Evolutionary conservation across 140 eudicot species (phyloP), one percentile per base, ranked within the genome.

Genomic region (Cichorium intybus): DNA sequence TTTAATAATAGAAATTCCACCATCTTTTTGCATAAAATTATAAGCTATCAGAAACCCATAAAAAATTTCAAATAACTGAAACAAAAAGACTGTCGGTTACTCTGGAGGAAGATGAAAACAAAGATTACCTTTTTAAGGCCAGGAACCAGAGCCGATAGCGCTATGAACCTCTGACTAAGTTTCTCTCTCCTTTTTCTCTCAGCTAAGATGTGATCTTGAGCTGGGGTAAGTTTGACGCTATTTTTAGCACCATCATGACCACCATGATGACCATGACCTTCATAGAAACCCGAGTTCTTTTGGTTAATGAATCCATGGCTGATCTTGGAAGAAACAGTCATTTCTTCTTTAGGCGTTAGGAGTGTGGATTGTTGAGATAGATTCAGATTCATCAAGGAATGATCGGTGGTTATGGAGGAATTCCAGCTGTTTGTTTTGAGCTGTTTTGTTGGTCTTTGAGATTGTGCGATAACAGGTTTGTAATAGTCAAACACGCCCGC

Each of bases 181-280:
- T 89, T 89, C 47, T 89, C 97, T 62, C 97, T 77, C 57, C 97
- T 85, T 70, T 79, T 89, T 67, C 97, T 83, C 70, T 89, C 97
- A 48, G 97, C 97, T 39, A 89, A 59, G 59, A 85, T 79, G 41
- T 89, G 90, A 63, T 85, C 97, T 79, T 83, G 95, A 59, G 88
- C 79, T 47, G 77, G 80, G 46, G 90, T 47, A 39, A 71, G 56
- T 39, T 56, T 79, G 28, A 70, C 56, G 58, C 34, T 65, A 51
- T 70, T 81, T 71, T 76, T 85, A 47, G 66, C 76, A 51, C 75
- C 84, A 62, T 62, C 45, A 52, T 52, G 11, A 35, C 64, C 69
- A 51, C 64, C 70, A 41, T 28, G 65, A 52, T 56, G 50, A 55
- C 66, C 77, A 52, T 56, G 50, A 55, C 66, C 77, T 15, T 76